Conservation (phyloP, 2,329 filamentous ascomycete genomes). For the Pyrenophora teres region DNA sequence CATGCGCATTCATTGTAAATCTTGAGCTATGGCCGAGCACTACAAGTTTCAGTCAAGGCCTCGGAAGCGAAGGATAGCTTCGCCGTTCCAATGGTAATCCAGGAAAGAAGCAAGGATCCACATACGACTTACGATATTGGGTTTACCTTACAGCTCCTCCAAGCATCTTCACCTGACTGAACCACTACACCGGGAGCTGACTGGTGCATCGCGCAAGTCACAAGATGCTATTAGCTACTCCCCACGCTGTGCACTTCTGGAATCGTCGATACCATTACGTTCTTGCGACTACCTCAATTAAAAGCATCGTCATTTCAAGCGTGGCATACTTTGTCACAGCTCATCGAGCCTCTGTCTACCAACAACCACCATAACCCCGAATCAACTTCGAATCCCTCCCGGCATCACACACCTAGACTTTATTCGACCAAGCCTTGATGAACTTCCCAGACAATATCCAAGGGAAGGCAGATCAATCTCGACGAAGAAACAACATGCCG, state of each 20-base stretch:
- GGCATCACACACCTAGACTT: constrained; percentile 10
- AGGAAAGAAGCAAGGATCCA: constrained; percentile 20
- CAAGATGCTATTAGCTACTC: constrained; percentile 23
- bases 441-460: constrained; percentile 30
- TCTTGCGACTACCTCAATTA: constrained; percentile 17
- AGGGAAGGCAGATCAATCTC: constrained; percentile 33
- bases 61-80: constrained; percentile 22
- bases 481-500: constrained; percentile 16
- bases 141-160: constrained; percentile 26
- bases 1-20: constrained; percentile 11
- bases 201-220: constrained; percentile 20
- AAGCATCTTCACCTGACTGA: constrained; percentile 24
- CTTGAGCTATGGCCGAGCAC: constrained; percentile 8
- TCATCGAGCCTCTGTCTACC: constrained; percentile 1
- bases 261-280: constrained; percentile 32
- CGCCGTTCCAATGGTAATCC: constrained; percentile 11
- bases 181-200: constrained; percentile 24
- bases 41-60: constrained; percentile 13
- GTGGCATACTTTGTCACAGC: constrained; percentile 3
- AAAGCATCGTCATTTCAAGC: constrained; percentile 6
- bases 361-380: constrained; percentile 1
- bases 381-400: constrained; percentile 13
- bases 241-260: constrained; percentile 19
- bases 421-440: constrained; percentile 21
- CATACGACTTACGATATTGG: constrained; percentile 25